These are phyloP conservation scores for Didymella exigua DNA, from an alignment of 2,329 filamentous ascomycete genomes.

Conservation along the genomic window DNA sequence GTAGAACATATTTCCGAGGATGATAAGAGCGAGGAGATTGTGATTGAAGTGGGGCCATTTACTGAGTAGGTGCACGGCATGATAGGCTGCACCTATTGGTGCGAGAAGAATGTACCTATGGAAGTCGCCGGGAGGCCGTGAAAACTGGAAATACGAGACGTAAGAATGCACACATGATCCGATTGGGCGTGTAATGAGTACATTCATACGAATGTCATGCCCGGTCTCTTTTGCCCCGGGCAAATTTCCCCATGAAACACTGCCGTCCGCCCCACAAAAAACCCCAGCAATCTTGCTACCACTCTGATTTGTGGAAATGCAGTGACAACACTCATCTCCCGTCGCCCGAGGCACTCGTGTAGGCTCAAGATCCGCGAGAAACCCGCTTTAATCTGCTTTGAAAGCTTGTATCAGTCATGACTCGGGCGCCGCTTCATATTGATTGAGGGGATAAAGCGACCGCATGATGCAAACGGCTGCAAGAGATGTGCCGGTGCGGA, in stretches of 20 bases:
- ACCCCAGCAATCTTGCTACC: not conserved
- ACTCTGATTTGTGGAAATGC: constrained; percentile 12
- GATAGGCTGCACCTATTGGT: no score
- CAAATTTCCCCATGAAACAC: constrained; percentile 15
- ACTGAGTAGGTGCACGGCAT: no score
- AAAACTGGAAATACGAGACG: no score
- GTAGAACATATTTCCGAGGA: no score
- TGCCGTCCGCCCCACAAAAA: constrained; percentile 9
- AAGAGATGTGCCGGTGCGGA: not conserved
- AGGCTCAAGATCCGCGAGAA: constrained; percentile 5
- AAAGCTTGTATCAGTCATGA: constrained; percentile 3
- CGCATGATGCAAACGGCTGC: not conserved
- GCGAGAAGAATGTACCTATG: no score
- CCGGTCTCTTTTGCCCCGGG: not conserved
- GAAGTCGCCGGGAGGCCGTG: no score
- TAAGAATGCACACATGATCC: no score
- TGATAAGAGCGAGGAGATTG: no score
- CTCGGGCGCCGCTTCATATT: constrained; percentile 2
- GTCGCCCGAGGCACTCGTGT: constrained; percentile 5
- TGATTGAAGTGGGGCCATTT: no score
- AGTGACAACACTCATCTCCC: constrained; percentile 2
- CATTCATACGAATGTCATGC: not conserved
- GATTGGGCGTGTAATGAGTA: no score
- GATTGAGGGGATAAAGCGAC: constrained; percentile 1
- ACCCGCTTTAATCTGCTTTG: not conserved